Conservation (phyloP, 148 eudicot species). For the Amaranthus cruentus region DNA sequence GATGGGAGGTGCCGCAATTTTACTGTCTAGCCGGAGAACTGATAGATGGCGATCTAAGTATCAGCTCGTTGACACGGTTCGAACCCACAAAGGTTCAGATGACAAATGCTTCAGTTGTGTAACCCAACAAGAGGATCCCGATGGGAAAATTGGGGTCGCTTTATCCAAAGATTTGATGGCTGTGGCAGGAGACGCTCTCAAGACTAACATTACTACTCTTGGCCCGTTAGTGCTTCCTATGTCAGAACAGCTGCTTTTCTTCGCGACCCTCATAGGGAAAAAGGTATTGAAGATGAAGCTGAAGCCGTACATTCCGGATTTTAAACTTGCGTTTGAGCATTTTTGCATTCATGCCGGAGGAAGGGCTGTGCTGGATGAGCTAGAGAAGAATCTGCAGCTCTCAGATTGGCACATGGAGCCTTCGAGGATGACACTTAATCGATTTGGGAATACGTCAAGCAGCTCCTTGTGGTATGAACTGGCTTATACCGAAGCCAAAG, state of each 20-base stretch:
- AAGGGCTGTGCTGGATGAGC: slow-evolving; percentile 43
- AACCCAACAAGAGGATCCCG: slow-evolving; percentile 38
- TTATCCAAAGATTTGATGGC: slow-evolving; percentile 49
- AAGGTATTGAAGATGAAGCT: slow-evolving; percentile 41
- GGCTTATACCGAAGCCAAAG: slow-evolving; percentile 46
- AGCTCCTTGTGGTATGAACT: slow-evolving; percentile 49
- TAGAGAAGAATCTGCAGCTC: slow-evolving; percentile 42
- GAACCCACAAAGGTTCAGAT: slow-evolving; percentile 48
- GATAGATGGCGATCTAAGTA: slow-evolving; percentile 40
- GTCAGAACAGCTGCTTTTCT: slow-evolving; percentile 45
- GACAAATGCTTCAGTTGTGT: slow-evolving; percentile 42
- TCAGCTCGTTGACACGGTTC: slow-evolving; percentile 38
- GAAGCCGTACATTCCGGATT: slow-evolving; percentile 46
- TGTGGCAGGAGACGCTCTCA: slow-evolving; percentile 44
- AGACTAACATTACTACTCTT: slow-evolving; percentile 44
- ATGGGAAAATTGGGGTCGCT: slow-evolving; percentile 36
- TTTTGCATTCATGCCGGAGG: slow-evolving; percentile 51
- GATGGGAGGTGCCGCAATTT: slow-evolving; percentile 45
- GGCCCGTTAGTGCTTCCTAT: slow-evolving; percentile 45
- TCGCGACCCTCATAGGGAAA: slow-evolving; percentile 30
- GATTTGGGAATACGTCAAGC: slow-evolving; percentile 48
- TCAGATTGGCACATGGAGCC: slow-evolving; percentile 55
- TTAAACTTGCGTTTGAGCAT: slow-evolving; percentile 45
- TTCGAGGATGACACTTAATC: slow-evolving; percentile 43
- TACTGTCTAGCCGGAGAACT: slow-evolving; percentile 39